Evolutionary conservation across 2,329 filamentous ascomycete species (phyloP), one percentile per base, ranked within the genome.

Genomic region (Aureobasidium pullulans): DNA sequence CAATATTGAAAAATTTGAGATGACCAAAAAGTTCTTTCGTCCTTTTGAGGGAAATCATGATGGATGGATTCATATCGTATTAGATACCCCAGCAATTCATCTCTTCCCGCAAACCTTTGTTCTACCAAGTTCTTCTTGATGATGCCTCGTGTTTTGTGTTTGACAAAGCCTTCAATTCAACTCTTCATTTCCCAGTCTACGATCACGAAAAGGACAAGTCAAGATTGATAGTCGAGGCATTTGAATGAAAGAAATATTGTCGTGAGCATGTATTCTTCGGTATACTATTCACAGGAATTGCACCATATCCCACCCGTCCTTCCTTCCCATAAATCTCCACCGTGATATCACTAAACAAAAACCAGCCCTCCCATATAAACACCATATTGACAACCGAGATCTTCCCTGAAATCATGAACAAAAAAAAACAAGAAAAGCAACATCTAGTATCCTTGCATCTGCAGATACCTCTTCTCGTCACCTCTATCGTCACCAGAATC

Each of bases 401-500:
- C 23, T 23, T 23, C 23, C 23, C 46, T 29, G 9, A 10, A 43
- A 49, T 36, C 29, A 48, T 48, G 36, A n/a, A 56, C 59, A 49
- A 36, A 54, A 28, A 34, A 8, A 53, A 13, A 36, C 34, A 47
- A 31, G 23, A 36, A 16, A 44, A 2, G 10, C 50, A 10, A 13
- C 31, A 29, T 11, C 34, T 15, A 57, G 43, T 57, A 57, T 31
- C 54, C 54, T 32, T 57, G 54, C 54, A 48, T 48, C 36, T 57
- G 54, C 54, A 57, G 15, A n/a, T 62, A 62, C 60, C 59, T 57
- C 62, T 62, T 63, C 48, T 60, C 60, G 29, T 54, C 59, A 2
- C 43, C 42, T 37, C 60, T 57, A 36, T 58, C 57, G 19, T 59
- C 57, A 29, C 57, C 57, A 13, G 40, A 48, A 49, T 50, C 57